phyloP scores from a whole-genome alignment of 73 alveolate genomes.

The Symbiodinium pilosum region DNA sequence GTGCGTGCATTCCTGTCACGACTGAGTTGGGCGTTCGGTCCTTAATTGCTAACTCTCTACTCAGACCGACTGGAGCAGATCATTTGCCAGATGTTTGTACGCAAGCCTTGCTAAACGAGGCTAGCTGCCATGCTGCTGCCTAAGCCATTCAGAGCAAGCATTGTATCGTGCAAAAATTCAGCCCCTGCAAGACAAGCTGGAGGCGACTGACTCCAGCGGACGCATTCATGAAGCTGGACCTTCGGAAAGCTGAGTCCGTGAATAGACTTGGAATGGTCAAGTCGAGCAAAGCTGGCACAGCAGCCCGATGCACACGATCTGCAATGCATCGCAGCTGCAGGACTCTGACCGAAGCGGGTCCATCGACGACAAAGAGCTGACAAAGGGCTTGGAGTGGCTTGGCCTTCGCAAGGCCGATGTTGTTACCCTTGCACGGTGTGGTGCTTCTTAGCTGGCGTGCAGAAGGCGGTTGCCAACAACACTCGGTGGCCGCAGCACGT shows the following conservation, averaged over 20 bases:
- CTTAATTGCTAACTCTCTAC: too few relatives aligned
- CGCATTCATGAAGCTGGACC: slow-evolving; percentile 11
- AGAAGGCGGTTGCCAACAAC: neutral
- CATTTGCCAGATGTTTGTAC: too few relatives aligned
- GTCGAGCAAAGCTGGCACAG: too few relatives aligned
- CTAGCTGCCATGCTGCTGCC: neutral
- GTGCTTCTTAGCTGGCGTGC: neutral
- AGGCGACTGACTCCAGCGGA: neutral
- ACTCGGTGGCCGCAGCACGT: neutral
- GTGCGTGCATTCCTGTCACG: neutral
- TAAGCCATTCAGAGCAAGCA: too few relatives aligned
- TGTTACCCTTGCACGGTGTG: too few relatives aligned
- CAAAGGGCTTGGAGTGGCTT: slow-evolving; percentile 26
- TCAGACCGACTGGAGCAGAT: too few relatives aligned
- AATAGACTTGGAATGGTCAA: too few relatives aligned
- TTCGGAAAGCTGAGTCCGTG: too few relatives aligned
- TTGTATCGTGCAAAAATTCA: too few relatives aligned
- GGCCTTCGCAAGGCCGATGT: neutral
- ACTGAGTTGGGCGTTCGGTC: neutral
- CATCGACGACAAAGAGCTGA: neutral
- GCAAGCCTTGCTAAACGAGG: neutral
- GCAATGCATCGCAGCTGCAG: neutral
- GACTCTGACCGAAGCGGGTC: slow-evolving; percentile 2
- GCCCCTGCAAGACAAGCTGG: too few relatives aligned
- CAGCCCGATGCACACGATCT: neutral